These are phyloP conservation scores for Cicer pinnatifidum DNA, from an alignment of 306 rosid genomes.

Conservation along the genomic window DNA sequence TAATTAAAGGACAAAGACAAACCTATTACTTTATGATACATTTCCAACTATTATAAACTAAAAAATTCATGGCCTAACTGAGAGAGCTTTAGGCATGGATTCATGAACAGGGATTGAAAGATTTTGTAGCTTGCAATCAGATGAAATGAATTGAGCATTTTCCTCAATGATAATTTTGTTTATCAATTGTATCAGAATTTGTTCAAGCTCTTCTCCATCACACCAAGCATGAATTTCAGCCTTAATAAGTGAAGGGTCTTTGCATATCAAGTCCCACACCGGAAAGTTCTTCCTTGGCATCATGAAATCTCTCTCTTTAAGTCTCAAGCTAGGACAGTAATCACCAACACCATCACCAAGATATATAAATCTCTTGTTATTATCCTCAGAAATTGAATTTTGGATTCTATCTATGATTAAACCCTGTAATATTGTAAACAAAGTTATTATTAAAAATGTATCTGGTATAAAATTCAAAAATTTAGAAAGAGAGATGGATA, in stretches of 20 bases:
- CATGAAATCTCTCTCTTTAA: constrained; percentile 53
- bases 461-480: background rate
- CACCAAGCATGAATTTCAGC: constrained; percentile 65
- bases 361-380: constrained; percentile 56
- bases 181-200: constrained; percentile 47
- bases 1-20: background rate
- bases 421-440: constrained; percentile 46
- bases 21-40: constrained; percentile 23
- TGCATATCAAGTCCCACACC: constrained; percentile 60
- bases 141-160: constrained; percentile 43
- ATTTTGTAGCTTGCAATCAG: constrained; percentile 64
- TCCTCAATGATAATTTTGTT: constrained; percentile 47
- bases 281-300: constrained; percentile 78
- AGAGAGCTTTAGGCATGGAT: constrained; percentile 55
- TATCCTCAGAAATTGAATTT: constrained; percentile 31
- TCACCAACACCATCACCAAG: constrained; percentile 74
- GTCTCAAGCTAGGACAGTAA: constrained; percentile 66
- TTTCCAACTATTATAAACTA: background rate
- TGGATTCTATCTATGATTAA: constrained; percentile 56
- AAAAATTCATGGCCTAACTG: constrained; percentile 48
- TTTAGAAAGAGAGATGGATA: background rate
- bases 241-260: constrained; percentile 54
- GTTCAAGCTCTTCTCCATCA: constrained; percentile 57
- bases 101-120: constrained; percentile 45
- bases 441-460: background rate